phyloP scores from a whole-genome alignment of 495 filamentous ascomycete genomes.

The Aspergillus diversus region DNA sequence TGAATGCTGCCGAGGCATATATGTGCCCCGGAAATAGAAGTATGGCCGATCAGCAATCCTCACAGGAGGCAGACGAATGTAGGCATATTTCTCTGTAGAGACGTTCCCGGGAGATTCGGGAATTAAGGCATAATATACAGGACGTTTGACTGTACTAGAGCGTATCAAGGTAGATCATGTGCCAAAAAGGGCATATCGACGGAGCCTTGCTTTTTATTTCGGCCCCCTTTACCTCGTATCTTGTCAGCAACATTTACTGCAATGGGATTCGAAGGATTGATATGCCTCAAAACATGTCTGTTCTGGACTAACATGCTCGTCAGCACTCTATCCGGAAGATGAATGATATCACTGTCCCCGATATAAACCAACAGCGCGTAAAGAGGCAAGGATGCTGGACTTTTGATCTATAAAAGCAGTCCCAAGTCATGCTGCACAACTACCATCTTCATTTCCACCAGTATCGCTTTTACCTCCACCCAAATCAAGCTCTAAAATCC shows the following conservation, averaged over 20 bases:
- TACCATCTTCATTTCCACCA: not conserved
- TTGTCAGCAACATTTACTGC: not conserved
- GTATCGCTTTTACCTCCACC: not conserved
- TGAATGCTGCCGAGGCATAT: not conserved
- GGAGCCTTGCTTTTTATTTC: not conserved
- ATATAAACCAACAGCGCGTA: not conserved
- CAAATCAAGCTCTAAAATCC: not conserved
- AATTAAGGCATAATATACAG: too few species aligned
- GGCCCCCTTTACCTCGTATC: not conserved
- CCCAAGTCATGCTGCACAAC: not conserved
- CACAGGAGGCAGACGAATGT: not conserved
- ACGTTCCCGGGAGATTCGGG: too few species aligned
- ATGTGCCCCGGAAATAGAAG: not conserved
- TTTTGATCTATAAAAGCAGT: not conserved
- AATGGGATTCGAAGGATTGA: not conserved
- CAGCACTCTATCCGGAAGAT: not conserved
- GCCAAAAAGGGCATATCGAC: not conserved
- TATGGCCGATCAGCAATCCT: not conserved
- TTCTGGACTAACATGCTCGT: not conserved
- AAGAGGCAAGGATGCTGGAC: not conserved
- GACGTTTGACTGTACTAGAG: too few species aligned
- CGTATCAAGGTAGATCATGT: not conserved
- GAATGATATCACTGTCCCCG: not conserved
- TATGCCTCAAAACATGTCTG: not conserved
- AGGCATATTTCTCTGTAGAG: not conserved